Evolutionary conservation across 2,329 filamentous ascomycete species (phyloP), one percentile per base, ranked within the genome.

Genomic region (Penicillium brasilianum): DNA sequence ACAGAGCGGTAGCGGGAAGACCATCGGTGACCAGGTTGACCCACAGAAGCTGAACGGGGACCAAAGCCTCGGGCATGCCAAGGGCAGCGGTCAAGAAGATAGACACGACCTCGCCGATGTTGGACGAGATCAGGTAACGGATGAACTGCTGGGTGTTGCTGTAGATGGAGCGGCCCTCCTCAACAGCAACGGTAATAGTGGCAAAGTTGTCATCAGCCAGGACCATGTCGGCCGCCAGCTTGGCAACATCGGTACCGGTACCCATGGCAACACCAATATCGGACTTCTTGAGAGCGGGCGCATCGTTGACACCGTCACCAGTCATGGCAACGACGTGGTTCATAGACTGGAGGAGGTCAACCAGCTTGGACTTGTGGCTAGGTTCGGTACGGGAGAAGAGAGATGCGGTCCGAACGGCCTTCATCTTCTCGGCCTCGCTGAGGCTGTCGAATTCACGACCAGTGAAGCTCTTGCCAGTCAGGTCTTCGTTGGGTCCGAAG

Each of bases 121-220:
- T 99, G 66, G 94, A 98, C 9, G 94, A 98, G 77, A 99, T 99
- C 63, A 99, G 86, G 78, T 99, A 99, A 53, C 96, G 92, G 80
- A 99, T 99, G 80, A 99, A 99, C 77, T 99, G 95, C 77, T 99
- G 95, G 6, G 95, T 99, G 84, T 99, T 99, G 88, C 95, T 98
- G 86, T 97, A 99, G 80, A 99, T 99, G 66, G 93, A 93, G 65
- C 95, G 90, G 57, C 95, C 95, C 80, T 99, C 95, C 77, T 99
- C 95, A 66, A 99, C 93, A 53, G 95, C 95, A 58, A 92, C 85
- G 77, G 97, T 92, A 69, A 99, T 99, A 3, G 95, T 99, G 64
- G 95, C 95, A 78, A 99, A 99, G 84, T 99, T 99, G 81, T 97
- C 93, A 80, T 99, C 96, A 28, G 93, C 92, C 55, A 99, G 89